Percentiles rank a stretch among this genome's conserved stretches.
Evolutionary conservation across 192 early-diverging fungal species (phyloP).

Genomic region (Backusella liffmaniae): DNA sequence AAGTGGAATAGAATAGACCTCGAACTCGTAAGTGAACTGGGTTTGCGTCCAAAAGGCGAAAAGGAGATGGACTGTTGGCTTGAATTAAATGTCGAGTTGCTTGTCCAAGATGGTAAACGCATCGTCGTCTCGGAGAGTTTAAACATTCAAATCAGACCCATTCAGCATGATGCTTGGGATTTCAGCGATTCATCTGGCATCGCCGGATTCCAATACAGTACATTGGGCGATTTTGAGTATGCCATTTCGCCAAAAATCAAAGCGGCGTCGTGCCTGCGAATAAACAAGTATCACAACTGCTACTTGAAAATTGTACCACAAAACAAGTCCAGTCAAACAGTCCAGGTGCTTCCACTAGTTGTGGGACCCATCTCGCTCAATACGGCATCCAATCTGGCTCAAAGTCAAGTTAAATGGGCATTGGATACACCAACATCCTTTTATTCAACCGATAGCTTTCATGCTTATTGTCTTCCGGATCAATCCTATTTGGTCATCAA

Average conservation of each 20-base stretch:
- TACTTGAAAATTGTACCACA: neutral
- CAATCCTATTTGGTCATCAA: constrained; percentile 17
- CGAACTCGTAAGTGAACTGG: constrained; percentile 21
- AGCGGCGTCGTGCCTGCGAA: neutral
- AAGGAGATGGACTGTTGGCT: neutral
- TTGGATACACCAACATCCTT: neutral
- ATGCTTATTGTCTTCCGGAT: constrained; percentile 5
- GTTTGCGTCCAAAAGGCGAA: neutral
- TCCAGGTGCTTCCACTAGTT: constrained; percentile 8
- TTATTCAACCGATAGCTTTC: constrained; percentile 1
- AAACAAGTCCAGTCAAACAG: neutral
- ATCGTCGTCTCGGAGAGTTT: neutral
- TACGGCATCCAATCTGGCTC: neutral
- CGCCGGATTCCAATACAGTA: neutral
- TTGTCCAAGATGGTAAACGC: neutral
- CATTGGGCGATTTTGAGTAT: constrained; percentile 13
- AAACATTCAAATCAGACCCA: neutral
- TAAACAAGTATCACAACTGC: neutral
- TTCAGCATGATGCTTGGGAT: constrained; percentile 13
- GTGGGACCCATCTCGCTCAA: constrained; percentile 1
- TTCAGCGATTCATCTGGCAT: neutral
- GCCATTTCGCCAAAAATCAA: neutral
- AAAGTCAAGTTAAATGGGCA: neutral
- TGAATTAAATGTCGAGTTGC: neutral
- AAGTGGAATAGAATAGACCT: constrained; percentile 22